Percentiles rank a stretch among this genome's conserved stretches.
These are phyloP conservation scores for Lachnellula cervina DNA, from an alignment of 2,329 filamentous ascomycete species.

Conservation along the genomic window DNA sequence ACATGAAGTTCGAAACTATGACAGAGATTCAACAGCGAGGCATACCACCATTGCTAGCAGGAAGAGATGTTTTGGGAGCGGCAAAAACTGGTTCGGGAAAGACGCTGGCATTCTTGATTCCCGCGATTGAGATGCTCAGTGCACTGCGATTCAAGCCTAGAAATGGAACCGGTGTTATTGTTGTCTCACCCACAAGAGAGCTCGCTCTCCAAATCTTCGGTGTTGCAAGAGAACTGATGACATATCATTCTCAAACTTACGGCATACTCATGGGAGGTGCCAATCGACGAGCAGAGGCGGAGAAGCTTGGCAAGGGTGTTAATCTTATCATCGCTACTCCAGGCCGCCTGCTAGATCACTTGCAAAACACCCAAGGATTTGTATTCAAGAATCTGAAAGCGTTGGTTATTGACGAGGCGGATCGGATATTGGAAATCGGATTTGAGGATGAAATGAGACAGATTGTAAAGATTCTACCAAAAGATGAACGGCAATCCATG, in stretches of 20 bases:
- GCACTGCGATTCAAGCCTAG: constrained; percentile 89
- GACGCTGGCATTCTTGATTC: constrained; percentile 90
- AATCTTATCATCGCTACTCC: constrained; percentile 94
- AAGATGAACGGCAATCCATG: constrained; percentile 86
- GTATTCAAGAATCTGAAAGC: constrained; percentile 89
- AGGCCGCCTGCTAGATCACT: constrained; percentile 85
- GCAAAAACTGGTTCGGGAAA: constrained; percentile 97
- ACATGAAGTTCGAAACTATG: constrained; percentile 94
- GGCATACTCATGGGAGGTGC: constrained; percentile 96
- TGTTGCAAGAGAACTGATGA: constrained; percentile 89
- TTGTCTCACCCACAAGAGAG: constrained; percentile 91
- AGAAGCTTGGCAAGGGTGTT: constrained; percentile 90
- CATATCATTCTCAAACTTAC: constrained; percentile 88
- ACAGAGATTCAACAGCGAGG: constrained; percentile 87
- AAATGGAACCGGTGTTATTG: constrained; percentile 87
- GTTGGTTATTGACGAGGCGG: constrained; percentile 92
- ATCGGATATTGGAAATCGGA: constrained; percentile 92
- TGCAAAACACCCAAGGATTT: constrained; percentile 87
- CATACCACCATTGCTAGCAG: constrained; percentile 83
- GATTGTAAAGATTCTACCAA: constrained; percentile 90
- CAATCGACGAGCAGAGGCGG: constrained; percentile 82
- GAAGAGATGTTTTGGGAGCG: constrained; percentile 87
- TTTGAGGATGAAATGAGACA: constrained; percentile 99
- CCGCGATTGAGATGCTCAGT: constrained; percentile 87
- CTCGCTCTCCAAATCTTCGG: constrained; percentile 94